Conservation (phyloP, 495 filamentous ascomycete species). For the Hyaloscypha finlandica region DNA sequence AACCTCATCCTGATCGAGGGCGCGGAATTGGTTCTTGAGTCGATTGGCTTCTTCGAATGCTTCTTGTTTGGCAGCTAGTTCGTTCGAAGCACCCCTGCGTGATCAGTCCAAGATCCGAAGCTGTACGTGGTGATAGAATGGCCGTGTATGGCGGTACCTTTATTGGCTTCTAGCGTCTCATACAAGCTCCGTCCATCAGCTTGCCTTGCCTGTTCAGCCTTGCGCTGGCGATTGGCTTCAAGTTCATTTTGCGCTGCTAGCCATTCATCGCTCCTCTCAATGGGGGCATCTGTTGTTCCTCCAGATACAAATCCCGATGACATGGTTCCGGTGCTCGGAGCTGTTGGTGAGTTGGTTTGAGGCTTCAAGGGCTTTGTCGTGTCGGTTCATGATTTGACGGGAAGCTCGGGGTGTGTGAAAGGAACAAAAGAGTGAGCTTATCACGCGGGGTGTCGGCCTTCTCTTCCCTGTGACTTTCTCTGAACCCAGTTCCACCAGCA, state of each 20-base stretch:
- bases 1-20: conserved; percentile 90
- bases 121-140: background rate
- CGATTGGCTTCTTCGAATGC: conserved; percentile 89
- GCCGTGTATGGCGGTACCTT: conserved; percentile 58
- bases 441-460: background rate
- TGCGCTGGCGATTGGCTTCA: conserved; percentile 49
- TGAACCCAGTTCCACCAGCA: no score
- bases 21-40: conserved; percentile 90
- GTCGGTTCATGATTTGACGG: background rate
- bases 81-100: conserved; percentile 29
- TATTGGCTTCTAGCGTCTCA: conserved; percentile 89
- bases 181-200: conserved; percentile 76
- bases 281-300: conserved; percentile 69
- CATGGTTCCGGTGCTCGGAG: conserved; percentile 46
- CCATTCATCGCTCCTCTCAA: conserved; percentile 72
- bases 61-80: conserved; percentile 84
- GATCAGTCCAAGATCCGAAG: conserved; percentile 22
- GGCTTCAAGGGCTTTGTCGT: background rate
- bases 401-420: background rate
- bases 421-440: background rate
- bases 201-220: conserved; percentile 50
- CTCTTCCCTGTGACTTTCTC: no score
- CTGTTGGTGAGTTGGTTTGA: background rate
- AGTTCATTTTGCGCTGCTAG: conserved; percentile 73
- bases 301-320: conserved; percentile 89